Percentiles rank a stretch among this genome's conserved stretches.
Evolutionary conservation across 1,139 yeast species (phyloP).

Genomic region (Taphrina pruni): DNA sequence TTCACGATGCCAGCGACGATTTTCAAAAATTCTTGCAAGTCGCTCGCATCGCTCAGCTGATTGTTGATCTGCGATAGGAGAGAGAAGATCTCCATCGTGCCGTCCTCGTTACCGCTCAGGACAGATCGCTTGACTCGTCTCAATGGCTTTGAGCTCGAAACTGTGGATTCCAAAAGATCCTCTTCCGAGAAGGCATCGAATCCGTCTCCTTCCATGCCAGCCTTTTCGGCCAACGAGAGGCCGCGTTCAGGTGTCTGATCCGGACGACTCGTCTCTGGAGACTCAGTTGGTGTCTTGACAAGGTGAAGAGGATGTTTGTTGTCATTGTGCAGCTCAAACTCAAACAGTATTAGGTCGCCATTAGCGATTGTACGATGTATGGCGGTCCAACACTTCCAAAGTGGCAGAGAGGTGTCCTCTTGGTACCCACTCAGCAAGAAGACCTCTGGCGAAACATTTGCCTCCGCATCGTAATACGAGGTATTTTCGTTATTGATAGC

Average conservation of each 20-base stretch:
- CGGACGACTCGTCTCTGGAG: slow-evolving; percentile 3
- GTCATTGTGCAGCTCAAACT: slow-evolving; percentile 35
- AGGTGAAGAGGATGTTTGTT: slow-evolving; percentile 4
- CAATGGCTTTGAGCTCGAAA: slow-evolving; percentile 26
- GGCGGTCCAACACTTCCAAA: slow-evolving; percentile 33
- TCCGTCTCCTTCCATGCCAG: slow-evolving; percentile 37
- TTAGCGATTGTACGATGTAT: slow-evolving; percentile 31
- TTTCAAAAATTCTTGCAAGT: slow-evolving; percentile 27
- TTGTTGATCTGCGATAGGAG: slow-evolving; percentile 31
- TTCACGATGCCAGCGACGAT: slow-evolving; percentile 37
- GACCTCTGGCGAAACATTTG: slow-evolving; percentile 37
- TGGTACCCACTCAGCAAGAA: slow-evolving; percentile 18
- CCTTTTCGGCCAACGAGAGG: slow-evolving; percentile 16
- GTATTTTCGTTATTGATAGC: slow-evolving; percentile 35
- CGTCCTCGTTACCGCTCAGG: slow-evolving; percentile 19
- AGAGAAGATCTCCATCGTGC: slow-evolving; percentile 39
- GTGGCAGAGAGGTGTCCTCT: slow-evolving; percentile 15
- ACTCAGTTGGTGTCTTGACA: background rate
- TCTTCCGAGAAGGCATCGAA: slow-evolving; percentile 39
- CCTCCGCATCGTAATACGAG: slow-evolving; percentile 31
- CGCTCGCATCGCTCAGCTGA: slow-evolving; percentile 36
- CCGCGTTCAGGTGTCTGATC: slow-evolving; percentile 13
- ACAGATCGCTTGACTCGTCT: slow-evolving; percentile 31
- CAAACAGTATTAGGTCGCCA: slow-evolving; percentile 26
- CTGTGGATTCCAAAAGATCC: slow-evolving; percentile 32